Evolutionary conservation across 106 monocot genomes (phyloP), one percentile per base, ranked within the genome.

Genomic region (Apostasia ramifera): DNA sequence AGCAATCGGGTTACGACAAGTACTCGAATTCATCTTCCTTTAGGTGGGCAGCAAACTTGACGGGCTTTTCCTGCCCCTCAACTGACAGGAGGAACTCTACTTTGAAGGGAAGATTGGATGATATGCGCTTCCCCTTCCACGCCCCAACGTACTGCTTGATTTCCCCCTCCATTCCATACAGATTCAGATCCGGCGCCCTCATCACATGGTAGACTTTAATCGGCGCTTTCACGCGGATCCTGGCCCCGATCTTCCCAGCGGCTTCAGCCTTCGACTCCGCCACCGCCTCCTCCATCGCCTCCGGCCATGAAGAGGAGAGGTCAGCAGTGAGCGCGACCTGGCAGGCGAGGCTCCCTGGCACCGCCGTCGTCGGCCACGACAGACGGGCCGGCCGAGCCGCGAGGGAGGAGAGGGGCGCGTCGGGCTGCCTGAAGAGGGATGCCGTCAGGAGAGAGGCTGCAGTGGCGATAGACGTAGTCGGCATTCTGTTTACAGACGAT

Each of bases 81-180:
- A 80, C 73, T 3, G 57, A 50, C 55, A 83, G 5, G 0, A 76
- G 60, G 79, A 94, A 91, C 79, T 91, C 85, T 41, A 91, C 81
- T 63, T 86, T 91, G 74, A 78, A 94, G 1, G 94, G 94, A 6
- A 94, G 70, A 57, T 82, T 94, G 51, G 91, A 85, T 2, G 94
- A 90, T 57, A 94, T 83, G 37, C 75, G 66, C 49, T 83, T 91
- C 67, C 91, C 94, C 66, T 94, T 94, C 81, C 79, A 91, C 1
- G 88, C 8, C 66, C 77, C 79, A 0, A 81, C 91, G 70, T 94
- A 91, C 80, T 91, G 91, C 91, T 88, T 91, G 67, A 94, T 77
- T 26, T 51, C 77, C 56, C 94, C 94, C 54, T 85, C 88, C 85
- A 88, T 63, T 4, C 94, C 94, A 7, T 66, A 40, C 56, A 94